A percentile compares a stretch with the other conserved stretches of the same genome.
These are phyloP conservation scores for Wickerhamiella brachini DNA, from an alignment of 805 yeast genomes.

Conservation along the genomic window DNA sequence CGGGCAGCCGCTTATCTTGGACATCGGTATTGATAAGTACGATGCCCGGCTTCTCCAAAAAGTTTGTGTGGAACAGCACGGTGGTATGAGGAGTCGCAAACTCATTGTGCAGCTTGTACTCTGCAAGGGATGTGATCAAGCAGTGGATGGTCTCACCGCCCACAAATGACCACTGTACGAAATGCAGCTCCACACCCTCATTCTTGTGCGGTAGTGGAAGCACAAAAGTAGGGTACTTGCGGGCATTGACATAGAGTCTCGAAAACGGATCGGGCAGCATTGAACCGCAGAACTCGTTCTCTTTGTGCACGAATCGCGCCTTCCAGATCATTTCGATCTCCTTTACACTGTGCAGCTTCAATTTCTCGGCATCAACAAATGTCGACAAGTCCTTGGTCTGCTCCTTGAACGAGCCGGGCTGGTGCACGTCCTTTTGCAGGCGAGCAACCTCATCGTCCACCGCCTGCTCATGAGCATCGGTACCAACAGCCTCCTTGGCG, in stretches of 20 bases:
- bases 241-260: slow-evolving; percentile 50
- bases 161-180: slow-evolving; percentile 85
- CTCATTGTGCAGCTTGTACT: slow-evolving; percentile 79
- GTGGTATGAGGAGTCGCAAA: slow-evolving; percentile 94
- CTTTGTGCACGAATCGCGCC: slow-evolving; percentile 58
- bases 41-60: slow-evolving; percentile 40
- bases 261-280: slow-evolving; percentile 45
- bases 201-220: slow-evolving; percentile 63
- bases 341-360: slow-evolving; percentile 37
- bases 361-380: slow-evolving; percentile 55
- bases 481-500: background rate
- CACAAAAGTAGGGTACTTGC: slow-evolving; percentile 69
- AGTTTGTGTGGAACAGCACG: slow-evolving; percentile 71
- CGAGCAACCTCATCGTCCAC: background rate
- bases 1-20: slow-evolving; percentile 46
- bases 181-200: slow-evolving; percentile 59
- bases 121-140: slow-evolving; percentile 80
- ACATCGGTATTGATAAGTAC: slow-evolving; percentile 80
- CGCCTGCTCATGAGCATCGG: background rate
- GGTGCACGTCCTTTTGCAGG: background rate
- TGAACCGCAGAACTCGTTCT: slow-evolving; percentile 50
- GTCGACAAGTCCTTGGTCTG: slow-evolving; percentile 52
- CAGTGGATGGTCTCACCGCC: slow-evolving; percentile 78
- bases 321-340: slow-evolving; percentile 81
- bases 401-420: background rate